Conservation (phyloP, 176 grass and related monocot genomes). For the Hyparrhenia diplandra region DNA sequence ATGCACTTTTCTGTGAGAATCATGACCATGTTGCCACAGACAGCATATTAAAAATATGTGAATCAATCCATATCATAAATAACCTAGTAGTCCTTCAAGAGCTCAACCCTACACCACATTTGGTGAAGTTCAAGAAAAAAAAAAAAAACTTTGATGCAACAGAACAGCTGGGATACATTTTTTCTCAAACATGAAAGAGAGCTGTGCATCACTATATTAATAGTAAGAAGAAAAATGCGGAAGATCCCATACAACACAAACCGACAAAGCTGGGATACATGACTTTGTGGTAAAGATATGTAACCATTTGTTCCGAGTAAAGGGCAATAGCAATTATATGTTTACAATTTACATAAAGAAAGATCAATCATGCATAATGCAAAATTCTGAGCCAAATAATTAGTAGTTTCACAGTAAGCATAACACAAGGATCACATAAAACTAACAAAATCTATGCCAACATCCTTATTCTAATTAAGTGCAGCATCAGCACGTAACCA, state of each 20-base stretch:
- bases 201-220: not conserved
- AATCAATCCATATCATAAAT: not conserved
- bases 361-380: not conserved
- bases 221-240: not conserved
- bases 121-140: not conserved
- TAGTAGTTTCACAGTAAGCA: not conserved
- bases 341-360: not conserved
- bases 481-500: not conserved
- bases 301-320: not conserved
- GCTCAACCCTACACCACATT: not conserved
- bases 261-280: not conserved
- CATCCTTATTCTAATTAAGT: not conserved
- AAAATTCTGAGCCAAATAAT: not conserved
- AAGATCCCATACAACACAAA: not conserved
- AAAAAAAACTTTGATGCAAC: not conserved
- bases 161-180: not conserved
- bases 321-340: not conserved
- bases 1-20: not conserved
- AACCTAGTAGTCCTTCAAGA: not conserved
- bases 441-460: not conserved
- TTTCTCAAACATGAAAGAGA: not conserved
- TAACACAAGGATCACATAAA: not conserved
- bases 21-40: not conserved
- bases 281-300: not conserved
- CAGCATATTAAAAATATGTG: not conserved